Base-by-base conservation (phyloP, 192 early-diverging fungal species). In the Mortierella alpina region DNA sequence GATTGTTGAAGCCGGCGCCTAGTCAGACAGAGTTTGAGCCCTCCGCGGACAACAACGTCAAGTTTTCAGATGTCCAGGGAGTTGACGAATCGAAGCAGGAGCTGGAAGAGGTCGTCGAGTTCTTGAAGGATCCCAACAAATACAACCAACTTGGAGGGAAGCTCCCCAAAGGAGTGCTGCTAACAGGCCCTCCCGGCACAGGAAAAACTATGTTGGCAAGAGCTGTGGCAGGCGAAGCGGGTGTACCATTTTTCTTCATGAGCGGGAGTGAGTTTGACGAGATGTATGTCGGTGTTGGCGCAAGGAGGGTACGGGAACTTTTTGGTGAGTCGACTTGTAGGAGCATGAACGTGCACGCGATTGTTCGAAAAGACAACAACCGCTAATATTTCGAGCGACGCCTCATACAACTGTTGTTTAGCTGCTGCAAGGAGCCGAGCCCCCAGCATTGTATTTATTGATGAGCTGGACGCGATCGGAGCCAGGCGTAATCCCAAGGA, bases 211-310 rank as follows among this genome's bases (percentile, higher is more conserved):
- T 98, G 82, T 83, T 99, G 49, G 98, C 98, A 12, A 87, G 97
- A 42, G 98, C 98, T 12, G 95, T 99, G 31, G 98, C 98, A 11
- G 97, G 97, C 14, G 97, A 99, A 84, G 97, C 98, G 14, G 95
- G 91, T 12, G 97, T 99, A 7, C 97, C 97, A 4, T 99, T 99
- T 85, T 99, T 99, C 82, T 97, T 97, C 82, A 98, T 99, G 97
- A 92, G 91, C 64, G 98, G 97, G 45, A 92, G 90, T 73, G 98
- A 99, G 86, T 99, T 99, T 90, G 98, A 98, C 85, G 97, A 99
- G 82, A 90, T 99, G 79, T 99, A 98, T 78, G 97, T 99, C 22
- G 97, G 97, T 67, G 96, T 99, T 14, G 98, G 98, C 17, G 96
- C 93, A 11, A 85, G 92, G 68, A 83, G 95, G 54, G 93, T 96